A percentile compares a stretch with the other conserved stretches of the same genome.
Evolutionary conservation across 352 stramenopile genomes (phyloP).

Genomic region (Aphanomyces invadans): DNA sequence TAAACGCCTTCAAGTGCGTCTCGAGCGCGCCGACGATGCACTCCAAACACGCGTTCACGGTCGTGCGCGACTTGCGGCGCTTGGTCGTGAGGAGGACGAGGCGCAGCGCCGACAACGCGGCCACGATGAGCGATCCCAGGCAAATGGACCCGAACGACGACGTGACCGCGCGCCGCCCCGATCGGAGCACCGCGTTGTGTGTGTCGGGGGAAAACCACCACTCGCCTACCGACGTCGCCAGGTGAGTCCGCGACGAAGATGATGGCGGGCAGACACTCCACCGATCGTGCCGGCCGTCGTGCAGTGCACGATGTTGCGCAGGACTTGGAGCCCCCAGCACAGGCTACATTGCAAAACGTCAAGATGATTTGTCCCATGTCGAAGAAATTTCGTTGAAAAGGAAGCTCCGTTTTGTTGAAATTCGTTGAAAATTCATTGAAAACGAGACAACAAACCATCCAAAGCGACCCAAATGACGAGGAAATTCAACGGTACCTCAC

Average conservation of each 20-base stretch:
- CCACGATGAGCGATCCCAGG: slow-evolving; percentile 72
- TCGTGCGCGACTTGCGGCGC: slow-evolving; percentile 51
- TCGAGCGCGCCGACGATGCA: slow-evolving; percentile 64
- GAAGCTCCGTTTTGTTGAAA: too few species aligned
- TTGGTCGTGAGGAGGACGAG: slow-evolving; percentile 56
- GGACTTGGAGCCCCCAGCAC: slow-evolving; percentile 79
- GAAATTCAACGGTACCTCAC: slow-evolving; percentile 41
- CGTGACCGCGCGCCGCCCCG: slow-evolving; percentile 53
- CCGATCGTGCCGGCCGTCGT: slow-evolving; percentile 61
- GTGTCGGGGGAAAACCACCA: slow-evolving; percentile 81
- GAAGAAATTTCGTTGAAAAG: too few species aligned
- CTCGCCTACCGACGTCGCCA: slow-evolving; percentile 30
- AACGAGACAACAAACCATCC: too few species aligned
- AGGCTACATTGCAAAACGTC: slow-evolving; percentile 33
- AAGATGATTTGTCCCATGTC: slow-evolving; percentile 4
- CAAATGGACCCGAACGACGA: slow-evolving; percentile 80
- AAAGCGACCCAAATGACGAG: too few species aligned
- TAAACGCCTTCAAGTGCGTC: slow-evolving; percentile 74
- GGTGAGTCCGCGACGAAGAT: too few species aligned
- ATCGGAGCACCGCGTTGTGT: slow-evolving; percentile 56
- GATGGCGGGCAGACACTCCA: too few species aligned
- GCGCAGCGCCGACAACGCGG: slow-evolving; percentile 54
- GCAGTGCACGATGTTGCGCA: slow-evolving; percentile 82
- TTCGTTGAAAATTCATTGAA: too few species aligned
- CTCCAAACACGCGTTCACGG: slow-evolving; percentile 72